Evolutionary conservation across 2,329 filamentous ascomycete species (phyloP).

Genomic region (Polychaeton citri): DNA sequence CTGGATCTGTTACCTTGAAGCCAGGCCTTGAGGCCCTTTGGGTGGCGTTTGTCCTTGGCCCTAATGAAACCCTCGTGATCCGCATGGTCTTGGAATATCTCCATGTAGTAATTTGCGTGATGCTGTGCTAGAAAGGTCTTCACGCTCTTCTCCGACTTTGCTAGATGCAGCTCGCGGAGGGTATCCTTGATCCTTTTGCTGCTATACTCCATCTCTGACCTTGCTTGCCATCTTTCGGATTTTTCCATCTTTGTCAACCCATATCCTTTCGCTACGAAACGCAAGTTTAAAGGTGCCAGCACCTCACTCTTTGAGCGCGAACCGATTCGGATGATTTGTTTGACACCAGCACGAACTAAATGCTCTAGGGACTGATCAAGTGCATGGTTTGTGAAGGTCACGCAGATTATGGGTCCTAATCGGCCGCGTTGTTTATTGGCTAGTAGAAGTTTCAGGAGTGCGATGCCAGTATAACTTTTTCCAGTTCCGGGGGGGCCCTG

Average conservation of each 20-base stretch:
- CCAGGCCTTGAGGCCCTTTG: constrained; percentile 4
- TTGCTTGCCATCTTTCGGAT: constrained; percentile 15
- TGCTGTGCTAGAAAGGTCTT: constrained; percentile 5
- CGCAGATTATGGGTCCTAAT: constrained; percentile 42
- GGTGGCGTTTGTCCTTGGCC: not conserved
- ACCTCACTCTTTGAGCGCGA: constrained; percentile 41
- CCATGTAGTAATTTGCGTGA: constrained; percentile 8
- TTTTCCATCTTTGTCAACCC: constrained; percentile 30
- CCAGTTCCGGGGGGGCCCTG: constrained; percentile 62
- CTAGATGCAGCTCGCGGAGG: constrained; percentile 1
- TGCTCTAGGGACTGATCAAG: constrained; percentile 49
- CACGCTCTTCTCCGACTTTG: constrained; percentile 2
- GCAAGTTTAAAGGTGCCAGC: constrained; percentile 40
- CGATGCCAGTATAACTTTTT: constrained; percentile 59
- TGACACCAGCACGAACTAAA: constrained; percentile 38
- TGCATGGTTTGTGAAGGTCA: constrained; percentile 41
- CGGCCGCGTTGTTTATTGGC: constrained; percentile 25
- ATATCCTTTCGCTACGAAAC: constrained; percentile 19
- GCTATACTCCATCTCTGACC: constrained; percentile 8
- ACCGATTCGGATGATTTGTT: constrained; percentile 49
- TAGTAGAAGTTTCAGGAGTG: constrained; percentile 45
- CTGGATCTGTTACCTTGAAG: constrained; percentile 1
- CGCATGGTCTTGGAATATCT: constrained; percentile 9
- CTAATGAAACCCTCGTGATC: constrained; percentile 13
- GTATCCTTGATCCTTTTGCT: constrained; percentile 7